Evolutionary conservation across 2,329 filamentous ascomycete genomes (phyloP), one percentile per base, ranked within the genome.

Genomic region (Fusarium sp.): DNA sequence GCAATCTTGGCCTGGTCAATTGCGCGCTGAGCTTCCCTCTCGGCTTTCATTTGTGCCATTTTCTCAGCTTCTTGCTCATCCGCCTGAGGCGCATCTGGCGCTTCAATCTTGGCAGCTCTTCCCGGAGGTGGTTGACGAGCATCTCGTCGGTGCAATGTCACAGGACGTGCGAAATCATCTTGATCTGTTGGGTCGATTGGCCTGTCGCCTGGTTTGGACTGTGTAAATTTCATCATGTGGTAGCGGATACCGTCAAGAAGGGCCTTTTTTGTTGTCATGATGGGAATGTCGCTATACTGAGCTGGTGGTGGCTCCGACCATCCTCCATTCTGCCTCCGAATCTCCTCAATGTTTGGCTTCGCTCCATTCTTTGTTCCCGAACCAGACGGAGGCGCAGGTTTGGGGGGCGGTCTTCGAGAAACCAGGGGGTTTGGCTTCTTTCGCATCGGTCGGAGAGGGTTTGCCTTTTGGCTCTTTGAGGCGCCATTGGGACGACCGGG

Each of bases 1-100:
- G 96, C 96, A 74, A 99, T 98, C 79, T 97, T 93, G 33, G 96
- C 94, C 75, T 95, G 85, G 71, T 97, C 96, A 37, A 93, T 87
- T 19, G 95, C 94, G 20, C 92, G 90, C 76, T 97, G 92, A 25
- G 92, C 92, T 67, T 97, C 93, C 55, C 92, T 90, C 69, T 96
- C 93, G 1, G 91, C 91, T 77, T 92, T 89, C 22, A 83, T 67
- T 71, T 94, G 92, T 35, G 93, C 92, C 54, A 90, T 77, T 55
- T 85, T 85, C 71, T 91, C 88, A 35, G 85, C 80, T 67, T 90
- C 88, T 65, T 87, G 85, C 25, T 84, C 84, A 62, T 89, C 86
- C 2, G 84, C 77, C 1, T 80, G 79, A 2, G 75, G 74, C n/a
- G 77, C 77, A 51, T 82, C 75, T 46, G 79, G 72, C 27, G 79